Evolutionary conservation across 1,139 yeast genomes (phyloP).

Genomic region (Zygoascus meyerae): DNA sequence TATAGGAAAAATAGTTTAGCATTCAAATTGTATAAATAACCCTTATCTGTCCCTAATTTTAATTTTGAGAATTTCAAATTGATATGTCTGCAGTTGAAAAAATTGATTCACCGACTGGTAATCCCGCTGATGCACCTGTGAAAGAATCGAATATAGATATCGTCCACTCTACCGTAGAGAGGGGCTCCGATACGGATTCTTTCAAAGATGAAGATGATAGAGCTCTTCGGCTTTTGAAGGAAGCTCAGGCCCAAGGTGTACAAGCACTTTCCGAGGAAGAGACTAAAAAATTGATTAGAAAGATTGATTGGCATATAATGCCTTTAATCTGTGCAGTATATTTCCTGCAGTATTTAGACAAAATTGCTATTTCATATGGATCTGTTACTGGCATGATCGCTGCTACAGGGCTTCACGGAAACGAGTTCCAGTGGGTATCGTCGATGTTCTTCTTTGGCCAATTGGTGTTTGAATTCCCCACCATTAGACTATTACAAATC

Average conservation of each 20-base stretch:
- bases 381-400: constrained; percentile 52
- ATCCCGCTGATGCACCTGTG: too few relatives aligned
- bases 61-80: too few relatives aligned
- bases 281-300: constrained; percentile 39
- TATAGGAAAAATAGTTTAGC: too few relatives aligned
- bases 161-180: background rate
- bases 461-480: constrained; percentile 49
- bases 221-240: constrained; percentile 11
- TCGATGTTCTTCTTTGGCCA: constrained; percentile 55
- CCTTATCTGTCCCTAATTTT: too few relatives aligned
- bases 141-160: background rate
- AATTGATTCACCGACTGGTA: too few relatives aligned
- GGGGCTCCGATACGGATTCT: background rate
- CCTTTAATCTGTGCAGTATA: constrained; percentile 37
- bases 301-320: constrained; percentile 49
- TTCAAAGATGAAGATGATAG: constrained; percentile 7
- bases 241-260: constrained; percentile 11
- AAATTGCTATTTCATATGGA: constrained; percentile 54
- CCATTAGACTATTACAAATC: constrained; percentile 46
- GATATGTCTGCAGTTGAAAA: too few relatives aligned
- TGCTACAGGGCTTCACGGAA: constrained; percentile 34
- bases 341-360: constrained; percentile 63
- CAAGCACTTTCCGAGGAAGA: constrained; percentile 22
- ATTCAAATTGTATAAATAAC: too few relatives aligned
- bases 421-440: constrained; percentile 50